Evolutionary conservation across 169 alveolate genomes (phyloP).

Genomic region (Cryptosporidium parvum): DNA sequence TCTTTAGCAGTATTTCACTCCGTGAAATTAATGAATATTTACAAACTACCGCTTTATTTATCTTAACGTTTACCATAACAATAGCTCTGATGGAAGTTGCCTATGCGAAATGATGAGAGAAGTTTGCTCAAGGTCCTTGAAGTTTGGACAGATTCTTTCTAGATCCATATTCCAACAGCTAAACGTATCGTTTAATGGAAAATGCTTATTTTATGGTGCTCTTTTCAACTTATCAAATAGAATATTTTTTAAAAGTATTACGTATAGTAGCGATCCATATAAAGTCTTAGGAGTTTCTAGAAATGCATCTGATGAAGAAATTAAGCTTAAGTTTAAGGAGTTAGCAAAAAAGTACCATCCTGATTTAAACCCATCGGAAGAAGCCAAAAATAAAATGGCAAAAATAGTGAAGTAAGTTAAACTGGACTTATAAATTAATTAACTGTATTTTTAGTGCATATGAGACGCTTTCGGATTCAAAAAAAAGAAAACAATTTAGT

Average conservation of each 20-base stretch:
- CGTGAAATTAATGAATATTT: not conserved
- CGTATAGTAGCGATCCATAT: slow-evolving; percentile 82
- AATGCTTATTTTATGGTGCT: not conserved
- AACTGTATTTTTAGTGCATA: slow-evolving; percentile 88
- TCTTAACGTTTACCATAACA: not conserved
- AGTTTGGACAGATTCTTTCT: slow-evolving; percentile 7
- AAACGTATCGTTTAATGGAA: not conserved
- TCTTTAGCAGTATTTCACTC: not conserved
- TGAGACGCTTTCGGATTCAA: slow-evolving; percentile 92
- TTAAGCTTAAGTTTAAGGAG: slow-evolving; percentile 90
- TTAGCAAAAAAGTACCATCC: slow-evolving; percentile 94
- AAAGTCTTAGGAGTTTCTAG: slow-evolving; percentile 90
- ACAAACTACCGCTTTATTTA: not conserved
- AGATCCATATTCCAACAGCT: slow-evolving; percentile 3
- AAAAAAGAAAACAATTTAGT: slow-evolving; percentile 89
- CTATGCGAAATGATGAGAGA: not conserved
- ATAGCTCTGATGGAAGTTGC: not conserved
- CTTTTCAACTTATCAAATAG: not conserved
- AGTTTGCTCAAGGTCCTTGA: not conserved
- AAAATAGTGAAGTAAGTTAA: slow-evolving; percentile 89
- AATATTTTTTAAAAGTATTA: slow-evolving; percentile 17
- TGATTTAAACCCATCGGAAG: slow-evolving; percentile 93
- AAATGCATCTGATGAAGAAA: slow-evolving; percentile 90
- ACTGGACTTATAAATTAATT: not conserved
- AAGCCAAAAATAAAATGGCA: slow-evolving; percentile 94